These are phyloP conservation scores for Xylaria grammica DNA, from an alignment of 495 filamentous ascomycete genomes.

Conservation along the genomic window DNA sequence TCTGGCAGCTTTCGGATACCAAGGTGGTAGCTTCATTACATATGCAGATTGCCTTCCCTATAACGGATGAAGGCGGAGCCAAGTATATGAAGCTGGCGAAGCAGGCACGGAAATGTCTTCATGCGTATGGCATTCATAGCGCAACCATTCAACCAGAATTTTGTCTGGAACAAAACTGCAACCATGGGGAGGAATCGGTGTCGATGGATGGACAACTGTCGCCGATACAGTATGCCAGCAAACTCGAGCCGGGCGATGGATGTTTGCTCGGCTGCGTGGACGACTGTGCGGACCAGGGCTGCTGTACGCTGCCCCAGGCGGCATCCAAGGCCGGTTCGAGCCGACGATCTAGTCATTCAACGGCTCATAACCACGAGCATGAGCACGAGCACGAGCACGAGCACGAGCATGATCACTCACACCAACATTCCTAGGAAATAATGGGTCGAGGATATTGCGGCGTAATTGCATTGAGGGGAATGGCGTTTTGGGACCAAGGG, in stretches of 20 bases:
- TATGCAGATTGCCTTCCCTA: slow-evolving; percentile 77
- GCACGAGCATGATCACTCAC: slow-evolving; percentile 20
- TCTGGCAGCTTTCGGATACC: slow-evolving; percentile 95
- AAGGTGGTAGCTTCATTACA: slow-evolving; percentile 92
- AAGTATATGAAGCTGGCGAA: slow-evolving; percentile 88
- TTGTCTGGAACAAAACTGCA: slow-evolving; percentile 61
- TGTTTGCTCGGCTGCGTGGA: slow-evolving; percentile 90
- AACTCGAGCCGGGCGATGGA: slow-evolving; percentile 59
- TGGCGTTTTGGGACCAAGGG: slow-evolving; percentile 10
- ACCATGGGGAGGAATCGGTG: slow-evolving; percentile 41
- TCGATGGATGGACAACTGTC: slow-evolving; percentile 38
- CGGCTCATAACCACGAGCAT: slow-evolving; percentile 26
- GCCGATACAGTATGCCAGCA: slow-evolving; percentile 46
- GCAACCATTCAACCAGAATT: slow-evolving; percentile 98
- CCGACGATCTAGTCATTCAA: slow-evolving; percentile 33
- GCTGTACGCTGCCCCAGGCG: slow-evolving; percentile 56
- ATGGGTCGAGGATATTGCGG: background rate
- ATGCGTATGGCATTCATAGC: slow-evolving; percentile 96
- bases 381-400: slow-evolving; percentile 21
- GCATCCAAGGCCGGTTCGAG: slow-evolving; percentile 35
- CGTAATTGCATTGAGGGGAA: slow-evolving; percentile 11
- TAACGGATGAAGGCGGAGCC: slow-evolving; percentile 72
- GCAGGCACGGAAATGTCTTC: slow-evolving; percentile 80
- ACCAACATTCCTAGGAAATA: slow-evolving; percentile 25
- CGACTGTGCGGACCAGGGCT: slow-evolving; percentile 74